phyloP scores from a whole-genome alignment of 805 yeast genomes.

The Monosporozyma unispora region DNA sequence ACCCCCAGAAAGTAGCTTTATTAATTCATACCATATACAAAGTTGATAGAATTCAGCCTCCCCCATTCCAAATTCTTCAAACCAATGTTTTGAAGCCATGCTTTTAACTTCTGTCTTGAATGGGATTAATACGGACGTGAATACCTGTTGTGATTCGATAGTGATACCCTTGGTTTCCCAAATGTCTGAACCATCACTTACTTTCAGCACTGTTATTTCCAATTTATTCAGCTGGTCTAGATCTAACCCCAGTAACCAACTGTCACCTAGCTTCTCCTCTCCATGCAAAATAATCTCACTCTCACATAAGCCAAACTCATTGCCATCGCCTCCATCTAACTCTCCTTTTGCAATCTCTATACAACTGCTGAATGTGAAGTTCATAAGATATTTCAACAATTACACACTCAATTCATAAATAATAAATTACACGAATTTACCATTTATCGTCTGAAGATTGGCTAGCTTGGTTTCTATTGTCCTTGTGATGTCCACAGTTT shows the following conservation, averaged over 20 bases:
- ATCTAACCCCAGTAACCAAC: background rate
- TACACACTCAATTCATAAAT: background rate
- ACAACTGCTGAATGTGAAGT: background rate
- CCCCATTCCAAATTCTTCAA: slow-evolving; percentile 1
- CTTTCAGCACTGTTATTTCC: slow-evolving; percentile 3
- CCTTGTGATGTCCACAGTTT: background rate
- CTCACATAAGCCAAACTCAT: slow-evolving; percentile 13
- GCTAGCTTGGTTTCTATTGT: background rate
- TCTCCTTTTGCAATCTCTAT: background rate
- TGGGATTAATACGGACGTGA: background rate
- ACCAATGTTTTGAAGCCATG: slow-evolving; percentile 3
- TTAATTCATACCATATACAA: slow-evolving; percentile 20
- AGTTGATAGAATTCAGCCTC: background rate
- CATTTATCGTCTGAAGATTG: background rate
- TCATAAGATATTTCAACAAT: slow-evolving; percentile 18
- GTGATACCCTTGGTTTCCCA: background rate
- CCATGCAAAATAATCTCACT: background rate
- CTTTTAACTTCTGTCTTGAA: background rate
- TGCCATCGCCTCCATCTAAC: slow-evolving; percentile 2
- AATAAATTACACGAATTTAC: background rate
- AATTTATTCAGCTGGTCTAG: background rate
- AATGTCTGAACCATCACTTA: slow-evolving; percentile 20
- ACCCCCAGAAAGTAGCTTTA: slow-evolving; percentile 5
- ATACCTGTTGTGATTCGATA: background rate
- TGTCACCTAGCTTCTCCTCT: background rate